These are phyloP conservation scores for Hypoxylon sp. DNA, from an alignment of 2,329 filamentous ascomycete genomes.

Conservation along the genomic window DNA sequence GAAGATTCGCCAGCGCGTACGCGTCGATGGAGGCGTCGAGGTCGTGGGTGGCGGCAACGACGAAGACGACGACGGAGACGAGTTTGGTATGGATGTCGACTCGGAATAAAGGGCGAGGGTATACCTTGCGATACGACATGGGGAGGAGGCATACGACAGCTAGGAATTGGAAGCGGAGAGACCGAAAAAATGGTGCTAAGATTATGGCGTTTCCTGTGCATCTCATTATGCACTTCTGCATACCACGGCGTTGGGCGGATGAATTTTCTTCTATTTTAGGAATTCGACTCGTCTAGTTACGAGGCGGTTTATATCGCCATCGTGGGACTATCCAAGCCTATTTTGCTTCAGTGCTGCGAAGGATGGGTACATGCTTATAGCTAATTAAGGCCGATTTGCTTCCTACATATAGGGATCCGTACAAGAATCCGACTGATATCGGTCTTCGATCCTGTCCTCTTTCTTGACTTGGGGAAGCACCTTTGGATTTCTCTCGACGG, in stretches of 20 bases:
- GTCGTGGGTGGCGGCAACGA: slow-evolving; percentile 53
- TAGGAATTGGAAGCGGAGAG: slow-evolving; percentile 12
- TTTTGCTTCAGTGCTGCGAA: background rate
- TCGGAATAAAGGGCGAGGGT: slow-evolving; percentile 40
- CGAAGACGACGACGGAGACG: slow-evolving; percentile 39
- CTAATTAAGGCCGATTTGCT: background rate
- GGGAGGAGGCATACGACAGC: background rate
- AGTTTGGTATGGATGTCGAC: slow-evolving; percentile 53
- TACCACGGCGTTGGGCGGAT: slow-evolving; percentile 43
- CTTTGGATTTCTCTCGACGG: background rate
- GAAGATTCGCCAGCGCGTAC: slow-evolving; percentile 49
- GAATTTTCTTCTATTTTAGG: slow-evolving; percentile 21
- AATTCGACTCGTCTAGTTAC: slow-evolving; percentile 8
- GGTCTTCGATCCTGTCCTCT: background rate
- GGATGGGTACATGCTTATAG: slow-evolving; percentile 14
- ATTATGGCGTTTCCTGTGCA: slow-evolving; percentile 39
- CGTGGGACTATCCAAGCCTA: slow-evolving; percentile 15
- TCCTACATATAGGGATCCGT: no score
- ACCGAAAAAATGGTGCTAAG: slow-evolving; percentile 30
- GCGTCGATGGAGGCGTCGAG: slow-evolving; percentile 52
- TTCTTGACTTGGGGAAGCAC: background rate
- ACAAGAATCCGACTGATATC: background rate
- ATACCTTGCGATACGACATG: background rate
- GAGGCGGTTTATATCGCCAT: background rate
- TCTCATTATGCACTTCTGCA: slow-evolving; percentile 39